Base-by-base conservation (phyloP, 352 stramenopile genomes). In the Phytophthora syringae region DNA sequence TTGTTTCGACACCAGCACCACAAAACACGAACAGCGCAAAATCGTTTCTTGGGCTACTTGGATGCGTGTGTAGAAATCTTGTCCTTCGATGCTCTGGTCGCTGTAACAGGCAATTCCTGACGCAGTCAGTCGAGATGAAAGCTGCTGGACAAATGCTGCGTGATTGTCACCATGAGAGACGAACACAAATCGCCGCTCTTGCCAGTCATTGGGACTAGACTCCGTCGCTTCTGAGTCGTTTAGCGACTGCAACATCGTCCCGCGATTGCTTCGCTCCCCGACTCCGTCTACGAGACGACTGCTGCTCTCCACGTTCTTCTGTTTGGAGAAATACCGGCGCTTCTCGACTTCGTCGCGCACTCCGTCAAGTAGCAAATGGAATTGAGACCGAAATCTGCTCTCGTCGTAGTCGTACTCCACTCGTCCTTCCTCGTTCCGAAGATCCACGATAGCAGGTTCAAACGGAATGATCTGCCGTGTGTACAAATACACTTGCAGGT, bases 401-500 rank as follows among this genome's bases (percentile, higher is more conserved):
- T 65, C 62, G 3, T 70, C 54, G 40, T 70, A 70, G 7, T 64
- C 62, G 40, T 70, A 70, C 47, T 65, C 62, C 4, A 65, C 24
- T n/a, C 47, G n/a, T 11, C 54, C 62, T 51, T 43, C 43, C 51
- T 70, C 48, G 7, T 25, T n/a, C 1, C 52, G 53, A 21, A 88
- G 44, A 20, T 40, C 44, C 18, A 79, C 84, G 62, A 92, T 89
- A 10, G 71, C 68, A 0, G 81, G 77, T 48, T 45, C 39, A 20
- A 45, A 45, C 5, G 39, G 39, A 45, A 45, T 45, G 5, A 90
- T 75, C 61, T 90, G 81, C 2, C 81, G 77, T 16, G 81, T 87
- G 60, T 88, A 90, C 54, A 90, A 42, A 44, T 88, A 88, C 60
- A 90, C 81, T 32, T 90, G 81, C 7, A 90, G 56, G 16, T 87